Percentiles rank a stretch among this genome's conserved stretches.
phyloP scores from a whole-genome alignment of 495 filamentous ascomycete genomes.

The Copromyces sp. region DNA sequence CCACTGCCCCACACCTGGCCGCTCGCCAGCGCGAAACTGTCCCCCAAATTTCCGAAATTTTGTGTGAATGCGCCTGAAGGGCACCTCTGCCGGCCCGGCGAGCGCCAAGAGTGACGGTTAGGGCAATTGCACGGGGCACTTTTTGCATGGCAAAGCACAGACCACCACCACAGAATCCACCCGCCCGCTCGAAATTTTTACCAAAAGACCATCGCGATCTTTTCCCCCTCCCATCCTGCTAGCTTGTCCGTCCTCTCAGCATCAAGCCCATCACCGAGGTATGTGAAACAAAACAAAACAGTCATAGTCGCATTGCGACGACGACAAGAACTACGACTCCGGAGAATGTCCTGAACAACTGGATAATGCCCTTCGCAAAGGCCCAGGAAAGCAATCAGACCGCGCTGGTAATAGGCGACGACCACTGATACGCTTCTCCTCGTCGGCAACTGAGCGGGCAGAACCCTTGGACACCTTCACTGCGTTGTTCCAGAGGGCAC shows the following conservation, averaged over 20 bases:
- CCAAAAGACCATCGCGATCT: neutral
- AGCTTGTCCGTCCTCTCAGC: neutral
- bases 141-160: slow-evolving; percentile 10
- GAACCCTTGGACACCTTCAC: slow-evolving; percentile 55
- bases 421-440: slow-evolving; percentile 60
- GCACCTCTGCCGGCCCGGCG: neutral
- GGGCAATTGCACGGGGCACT: slow-evolving; percentile 12
- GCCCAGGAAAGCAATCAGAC: slow-evolving; percentile 41
- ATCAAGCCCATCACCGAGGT: neutral
- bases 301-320: neutral
- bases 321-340: slow-evolving; percentile 14
- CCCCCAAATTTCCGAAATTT: slow-evolving; percentile 7
- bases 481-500: slow-evolving; percentile 56
- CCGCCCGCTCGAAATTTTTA: neutral
- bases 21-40: neutral
- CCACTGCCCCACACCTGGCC: slow-evolving; percentile 9
- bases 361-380: slow-evolving; percentile 35
- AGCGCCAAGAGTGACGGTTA: slow-evolving; percentile 9
- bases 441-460: slow-evolving; percentile 72
- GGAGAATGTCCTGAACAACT: slow-evolving; percentile 23
- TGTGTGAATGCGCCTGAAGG: slow-evolving; percentile 9
- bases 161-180: slow-evolving; percentile 15
- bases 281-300: neutral
- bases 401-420: slow-evolving; percentile 3
- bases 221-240: neutral